phyloP scores from a whole-genome alignment of 768 basidiomycete genomes.

The Kwoniella sp. region DNA sequence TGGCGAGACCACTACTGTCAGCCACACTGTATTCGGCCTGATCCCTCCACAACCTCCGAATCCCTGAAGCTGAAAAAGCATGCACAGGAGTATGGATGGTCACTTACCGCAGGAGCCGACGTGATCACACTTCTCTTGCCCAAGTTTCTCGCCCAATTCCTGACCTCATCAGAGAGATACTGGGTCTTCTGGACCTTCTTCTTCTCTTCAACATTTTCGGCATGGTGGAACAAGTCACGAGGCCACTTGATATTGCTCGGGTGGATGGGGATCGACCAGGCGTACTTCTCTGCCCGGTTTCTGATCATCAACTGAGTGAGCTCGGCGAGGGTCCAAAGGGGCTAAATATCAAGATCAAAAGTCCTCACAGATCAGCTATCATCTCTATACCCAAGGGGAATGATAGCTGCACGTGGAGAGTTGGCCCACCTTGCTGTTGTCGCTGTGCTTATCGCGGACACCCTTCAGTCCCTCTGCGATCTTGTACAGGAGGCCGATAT shows the following conservation, averaged over 20 bases:
- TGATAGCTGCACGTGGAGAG: neutral
- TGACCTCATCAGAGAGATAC: slow-evolving; percentile 30
- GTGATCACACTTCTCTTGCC: slow-evolving; percentile 28
- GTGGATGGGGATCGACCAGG: slow-evolving; percentile 77
- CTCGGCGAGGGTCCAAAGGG: slow-evolving; percentile 83
- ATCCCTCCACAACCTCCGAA: neutral
- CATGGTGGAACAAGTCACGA: slow-evolving; percentile 73
- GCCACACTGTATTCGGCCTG: neutral
- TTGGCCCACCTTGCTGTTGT: slow-evolving; percentile 67
- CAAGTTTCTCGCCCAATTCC: slow-evolving; percentile 27
- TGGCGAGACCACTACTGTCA: neutral
- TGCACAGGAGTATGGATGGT: neutral
- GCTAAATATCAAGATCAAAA: slow-evolving; percentile 61
- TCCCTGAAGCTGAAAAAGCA: neutral
- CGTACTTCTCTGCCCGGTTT: slow-evolving; percentile 64
- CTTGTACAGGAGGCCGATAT: slow-evolving; percentile 78
- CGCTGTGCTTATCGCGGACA: slow-evolving; percentile 73
- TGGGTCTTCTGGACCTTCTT: slow-evolving; percentile 18
- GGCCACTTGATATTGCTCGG: slow-evolving; percentile 81
- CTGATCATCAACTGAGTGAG: slow-evolving; percentile 86
- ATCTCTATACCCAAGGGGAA: no score
- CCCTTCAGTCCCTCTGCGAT: slow-evolving; percentile 82
- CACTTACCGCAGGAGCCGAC: slow-evolving; percentile 28
- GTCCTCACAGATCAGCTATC: neutral
- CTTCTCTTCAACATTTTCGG: slow-evolving; percentile 51